Evolutionary conservation across 164 flowering plant genomes (phyloP), one percentile per base, ranked within the genome.

Genomic region (Nymphaea colorata): DNA sequence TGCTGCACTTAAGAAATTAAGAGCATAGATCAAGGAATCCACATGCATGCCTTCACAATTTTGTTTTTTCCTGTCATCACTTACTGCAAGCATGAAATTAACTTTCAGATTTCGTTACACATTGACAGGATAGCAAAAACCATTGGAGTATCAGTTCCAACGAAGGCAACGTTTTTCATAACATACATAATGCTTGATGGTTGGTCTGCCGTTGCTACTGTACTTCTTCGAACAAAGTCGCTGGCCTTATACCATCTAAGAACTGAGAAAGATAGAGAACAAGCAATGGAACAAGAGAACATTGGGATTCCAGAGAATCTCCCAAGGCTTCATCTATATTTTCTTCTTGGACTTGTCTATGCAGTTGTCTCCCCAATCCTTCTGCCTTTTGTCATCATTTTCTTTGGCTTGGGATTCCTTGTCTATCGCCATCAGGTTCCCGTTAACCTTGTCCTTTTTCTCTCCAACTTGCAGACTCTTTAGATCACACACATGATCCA

Each of bases 151-250:
- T 8, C 64, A 41, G 4, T 94, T 71, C 98, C 99, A 59, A 88
- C 85, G 96, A 94, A 92, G 75, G 99, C 98, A 66, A 94, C 99
- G 43, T 94, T 94, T 79, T 94, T 94, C 72, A 88, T 94, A 45
- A 94, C 99, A 18, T 91, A 87, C 68, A 90, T 94, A 76, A 94
- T 94, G 99, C 82, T 92, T 69, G 98, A 92, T 74, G 99, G 99
- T 4, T 94, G 99, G 99, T 93, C 99, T 47, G 99, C 92, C 36
- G 84, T 94, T 69, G 99, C 99, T 44, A 67, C 87, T 65, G 98
- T 91, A 82, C 91, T 94, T 70, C 92, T 94, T 57, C 79, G 98
- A 18, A 71, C 90, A 69, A 90, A 86, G 77, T 88, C 91, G 17
- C 72, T 94, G 67, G 84, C 91, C 18, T 86, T 90, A 68, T 94